Base-by-base conservation (phyloP, 306 rosid genomes). In the Trifolium fragiferum region DNA sequence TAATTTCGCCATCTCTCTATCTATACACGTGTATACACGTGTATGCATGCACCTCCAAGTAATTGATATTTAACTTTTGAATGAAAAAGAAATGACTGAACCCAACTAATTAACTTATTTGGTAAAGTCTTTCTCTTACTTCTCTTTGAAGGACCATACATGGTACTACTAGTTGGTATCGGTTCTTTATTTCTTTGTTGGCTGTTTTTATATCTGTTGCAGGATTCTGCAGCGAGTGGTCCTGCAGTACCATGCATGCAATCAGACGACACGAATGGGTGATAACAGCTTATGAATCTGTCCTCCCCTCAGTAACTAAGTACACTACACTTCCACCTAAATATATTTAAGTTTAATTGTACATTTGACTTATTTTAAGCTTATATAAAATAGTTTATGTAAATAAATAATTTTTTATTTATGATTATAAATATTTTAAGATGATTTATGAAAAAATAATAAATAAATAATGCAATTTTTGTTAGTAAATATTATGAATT, bases 81-180 rank as follows among this genome's bases (percentile, higher is more conserved):
- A 25, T 25, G 76, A 78, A 53, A 15, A 62, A 35, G 81, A 78
- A 78, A 61, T 60, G 40, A 78, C 33, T 53, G 33, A 30, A 25
- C 2, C 13, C 66, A 78, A 78, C 10, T 41, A 40, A 78, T 40
- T 41, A 40, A 40, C n/a, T 43, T 44, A 44, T 4, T 44, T 44
- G n/a, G 50, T 44, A 44, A 44, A 44, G 49, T 43, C 15, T 0
- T 21, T 27, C 50, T n/a, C 46, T 43, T 10, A n/a, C 37, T 58
- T 47, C 73, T 78, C 72, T 71, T 61, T 62, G 38, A 7, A 78
- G 77, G 82, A 78, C 77, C 82, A 78, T 63, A 23, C 41, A 55
- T 19, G 68, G 73, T 63, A 71, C 60, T 71, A 40, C 44, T 51
- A 79, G 69, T 68, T 74, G 73, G 76, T 68, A 69, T 81, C 58